Base-by-base conservation (phyloP, 2,329 filamentous ascomycete species). In the Verticillium dahliae region DNA sequence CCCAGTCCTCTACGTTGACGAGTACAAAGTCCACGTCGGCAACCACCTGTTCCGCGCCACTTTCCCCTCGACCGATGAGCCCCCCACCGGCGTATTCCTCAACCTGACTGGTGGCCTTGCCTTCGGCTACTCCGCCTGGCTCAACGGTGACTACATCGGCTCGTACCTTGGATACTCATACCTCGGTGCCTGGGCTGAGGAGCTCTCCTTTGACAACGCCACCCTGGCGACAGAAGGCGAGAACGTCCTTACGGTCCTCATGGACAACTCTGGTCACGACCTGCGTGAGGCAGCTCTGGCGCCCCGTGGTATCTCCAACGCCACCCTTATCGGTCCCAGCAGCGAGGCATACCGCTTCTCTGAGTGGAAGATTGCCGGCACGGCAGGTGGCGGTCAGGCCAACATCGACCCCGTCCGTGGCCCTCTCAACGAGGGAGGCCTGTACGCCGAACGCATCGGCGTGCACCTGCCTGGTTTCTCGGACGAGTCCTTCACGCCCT, bases 261-360 rank as follows among this genome's bases (percentile, higher is more conserved):
- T 85, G 70, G 82, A 88, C 67, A 80, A 87, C 71, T 84, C 81
- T 18, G 85, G 85, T 10, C 83, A 87, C 67, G 84, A 86, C 58
- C 76, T 84, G 33, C 80, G 78, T 0, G 74, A 75, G 1, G 76
- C 74, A 0, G 81, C 81, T 5, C 73, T 78, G 4, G 76, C 80
- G 15, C 76, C 80, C 9, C 73, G 82, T 54, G 83, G 83, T 4
- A 84, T 85, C 65, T 75, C 76, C 56, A 79, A 81, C 35, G 82
- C 81, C 0, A 81, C 78, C 1, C 77, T 85, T 1, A 52, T 81
- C n/a, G 77, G 76, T 0, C 67, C 72, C 3, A 64, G 65, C 3
- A 61, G 63, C 9, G 31, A 64, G 1, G 61, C 65, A 11, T 73
- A 75, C 22, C 67, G 68, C 27, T 85, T 86, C 69, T 78, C 74